Conservation (phyloP, 2,329 filamentous ascomycete species). For the Alternaria metachromatica region DNA sequence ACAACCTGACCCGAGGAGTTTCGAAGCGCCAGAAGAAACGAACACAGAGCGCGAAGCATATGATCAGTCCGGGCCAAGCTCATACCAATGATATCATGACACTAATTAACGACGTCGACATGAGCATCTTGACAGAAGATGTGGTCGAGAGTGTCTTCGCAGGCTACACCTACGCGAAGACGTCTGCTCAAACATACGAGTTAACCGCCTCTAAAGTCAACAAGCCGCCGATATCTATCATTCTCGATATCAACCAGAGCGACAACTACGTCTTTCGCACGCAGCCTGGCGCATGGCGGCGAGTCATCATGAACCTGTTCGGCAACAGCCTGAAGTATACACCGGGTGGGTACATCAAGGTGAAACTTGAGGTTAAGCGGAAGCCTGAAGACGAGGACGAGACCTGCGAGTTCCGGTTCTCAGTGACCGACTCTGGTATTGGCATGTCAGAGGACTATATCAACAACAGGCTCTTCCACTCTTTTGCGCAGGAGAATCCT, state of each 20-base stretch:
- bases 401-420: slow-evolving; percentile 38
- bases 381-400: slow-evolving; percentile 29
- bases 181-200: slow-evolving; percentile 34
- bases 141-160: slow-evolving; percentile 48
- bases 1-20: slow-evolving; percentile 41
- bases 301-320: slow-evolving; percentile 50
- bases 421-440: slow-evolving; percentile 49
- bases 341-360: slow-evolving; percentile 44
- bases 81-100: slow-evolving; percentile 46
- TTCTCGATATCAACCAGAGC: slow-evolving; percentile 45
- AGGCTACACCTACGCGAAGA: slow-evolving; percentile 44
- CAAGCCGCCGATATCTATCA: slow-evolving; percentile 35
- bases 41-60: slow-evolving; percentile 36
- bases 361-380: slow-evolving; percentile 44
- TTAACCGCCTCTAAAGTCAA: slow-evolving; percentile 22
- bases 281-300: slow-evolving; percentile 48
- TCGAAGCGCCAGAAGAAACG: slow-evolving; percentile 42
- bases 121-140: slow-evolving; percentile 46
- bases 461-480: slow-evolving; percentile 46
- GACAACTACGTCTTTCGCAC: slow-evolving; percentile 47
- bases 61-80: slow-evolving; percentile 38
- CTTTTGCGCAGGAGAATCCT: slow-evolving; percentile 50
- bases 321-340: slow-evolving; percentile 52
- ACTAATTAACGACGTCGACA: slow-evolving; percentile 44
- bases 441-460: slow-evolving; percentile 51